These are phyloP conservation scores for Tillandsia fasciculata DNA, from an alignment of 176 grass and related monocot species.

Conservation along the genomic window DNA sequence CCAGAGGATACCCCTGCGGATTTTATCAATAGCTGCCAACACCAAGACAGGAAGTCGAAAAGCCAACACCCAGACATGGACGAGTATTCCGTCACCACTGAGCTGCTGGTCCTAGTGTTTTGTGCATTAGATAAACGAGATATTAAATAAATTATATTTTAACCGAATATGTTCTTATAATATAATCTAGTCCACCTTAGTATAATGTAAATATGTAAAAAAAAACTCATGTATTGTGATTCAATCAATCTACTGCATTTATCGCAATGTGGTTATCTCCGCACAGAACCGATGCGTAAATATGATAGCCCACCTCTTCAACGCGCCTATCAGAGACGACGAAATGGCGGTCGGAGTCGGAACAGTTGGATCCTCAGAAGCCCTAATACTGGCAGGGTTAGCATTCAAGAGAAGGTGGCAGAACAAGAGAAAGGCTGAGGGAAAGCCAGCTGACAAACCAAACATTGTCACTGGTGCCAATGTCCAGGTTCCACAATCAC, in stretches of 20 bases:
- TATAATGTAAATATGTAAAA: too few relatives aligned
- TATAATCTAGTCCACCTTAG: too few relatives aligned
- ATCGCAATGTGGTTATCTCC: background rate
- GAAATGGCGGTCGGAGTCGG: slow-evolving; percentile 61
- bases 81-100: slow-evolving; percentile 70
- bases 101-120: slow-evolving; percentile 38
- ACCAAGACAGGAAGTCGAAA: too few relatives aligned
- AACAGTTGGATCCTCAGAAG: slow-evolving; percentile 70
- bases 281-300: slow-evolving; percentile 66
- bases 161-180: too few relatives aligned
- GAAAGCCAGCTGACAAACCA: slow-evolving; percentile 59
- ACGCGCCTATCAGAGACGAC: slow-evolving; percentile 59
- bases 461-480: slow-evolving; percentile 78
- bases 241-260: too few relatives aligned
- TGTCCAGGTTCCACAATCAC: slow-evolving; percentile 32
- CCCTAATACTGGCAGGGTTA: slow-evolving; percentile 69
- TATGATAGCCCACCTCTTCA: slow-evolving; percentile 70
- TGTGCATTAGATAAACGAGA: too few relatives aligned
- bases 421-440: slow-evolving; percentile 48
- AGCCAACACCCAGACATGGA: too few relatives aligned
- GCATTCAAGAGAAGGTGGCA: slow-evolving; percentile 76
- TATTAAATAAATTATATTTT: too few relatives aligned
- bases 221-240: too few relatives aligned
- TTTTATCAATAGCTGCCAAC: too few relatives aligned
- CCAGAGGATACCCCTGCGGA: too few relatives aligned